phyloP scores from a whole-genome alignment of 2,329 filamentous ascomycete genomes.

The Juglanconis oblonga region DNA sequence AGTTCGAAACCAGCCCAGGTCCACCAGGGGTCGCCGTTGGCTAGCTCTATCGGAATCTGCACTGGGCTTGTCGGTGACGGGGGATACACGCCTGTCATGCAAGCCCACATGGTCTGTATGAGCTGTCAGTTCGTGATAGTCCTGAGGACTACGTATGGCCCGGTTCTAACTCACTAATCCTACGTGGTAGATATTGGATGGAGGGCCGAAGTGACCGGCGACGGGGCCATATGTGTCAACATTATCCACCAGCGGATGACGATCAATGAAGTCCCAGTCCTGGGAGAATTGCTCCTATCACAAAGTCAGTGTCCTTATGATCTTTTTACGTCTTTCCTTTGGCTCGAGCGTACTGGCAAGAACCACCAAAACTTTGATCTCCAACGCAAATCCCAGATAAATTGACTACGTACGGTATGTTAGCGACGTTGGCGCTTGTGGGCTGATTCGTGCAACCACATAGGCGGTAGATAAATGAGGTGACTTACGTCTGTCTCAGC shows the following conservation, averaged over 20 bases:
- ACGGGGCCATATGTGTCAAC: neutral
- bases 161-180: neutral
- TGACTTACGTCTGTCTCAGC: neutral
- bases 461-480: too few species aligned
- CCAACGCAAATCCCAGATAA: neutral
- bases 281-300: neutral
- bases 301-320: neutral
- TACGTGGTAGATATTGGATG: neutral
- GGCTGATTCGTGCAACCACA: too few species aligned
- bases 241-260: neutral
- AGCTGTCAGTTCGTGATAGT: too few species aligned
- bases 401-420: neutral
- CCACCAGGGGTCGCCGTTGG: too few species aligned
- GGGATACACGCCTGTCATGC: too few species aligned
- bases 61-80: too few species aligned
- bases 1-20: too few species aligned
- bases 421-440: too few species aligned
- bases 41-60: too few species aligned
- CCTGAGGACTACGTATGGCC: too few species aligned
- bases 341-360: neutral
- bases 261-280: neutral
- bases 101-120: neutral
- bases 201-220: neutral
- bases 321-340: neutral
- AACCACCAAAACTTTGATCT: neutral